A percentile compares a stretch with the other conserved stretches of the same genome.
Evolutionary conservation across 169 alveolate species (phyloP).

Genomic region (Plasmodium gallinaceum): DNA sequence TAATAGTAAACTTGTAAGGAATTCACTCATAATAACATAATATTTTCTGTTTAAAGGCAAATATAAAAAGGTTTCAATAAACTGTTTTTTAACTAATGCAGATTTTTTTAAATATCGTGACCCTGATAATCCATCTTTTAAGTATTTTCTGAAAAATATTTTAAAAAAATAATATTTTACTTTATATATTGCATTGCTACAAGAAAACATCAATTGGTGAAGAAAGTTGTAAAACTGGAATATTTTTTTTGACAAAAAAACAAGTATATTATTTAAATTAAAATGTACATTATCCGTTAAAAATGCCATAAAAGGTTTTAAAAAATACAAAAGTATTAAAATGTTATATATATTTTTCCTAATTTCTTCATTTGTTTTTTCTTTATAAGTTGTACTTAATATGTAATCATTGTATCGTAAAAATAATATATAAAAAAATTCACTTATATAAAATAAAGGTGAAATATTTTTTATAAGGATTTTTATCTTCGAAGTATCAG

Average conservation of each 20-base stretch:
- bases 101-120: slow-evolving; percentile 32
- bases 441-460: slow-evolving; percentile 71
- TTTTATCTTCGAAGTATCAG: slow-evolving; percentile 42
- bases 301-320: slow-evolving; percentile 59
- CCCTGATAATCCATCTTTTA: slow-evolving; percentile 51
- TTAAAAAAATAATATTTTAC: slow-evolving; percentile 29
- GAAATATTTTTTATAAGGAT: slow-evolving; percentile 43
- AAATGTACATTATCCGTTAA: slow-evolving; percentile 71
- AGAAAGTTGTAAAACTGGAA: slow-evolving; percentile 14
- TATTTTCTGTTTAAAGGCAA: slow-evolving; percentile 63
- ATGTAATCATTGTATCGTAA: slow-evolving; percentile 68
- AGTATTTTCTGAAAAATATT: slow-evolving; percentile 49
- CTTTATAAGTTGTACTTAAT: slow-evolving; percentile 56
- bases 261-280: slow-evolving; percentile 59
- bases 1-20: slow-evolving; percentile 31
- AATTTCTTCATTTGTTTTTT: slow-evolving; percentile 20
- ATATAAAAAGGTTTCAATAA: slow-evolving; percentile 31
- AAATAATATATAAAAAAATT: slow-evolving; percentile 57
- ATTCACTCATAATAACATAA: slow-evolving; percentile 55
- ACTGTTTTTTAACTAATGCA: slow-evolving; percentile 5
- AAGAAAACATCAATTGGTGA: slow-evolving; percentile 18
- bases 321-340: slow-evolving; percentile 50
- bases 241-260: slow-evolving; percentile 27
- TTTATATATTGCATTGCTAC: slow-evolving; percentile 31
- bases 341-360: slow-evolving; percentile 66